Conservation (phyloP, 2,329 filamentous ascomycete genomes). For the Aspergillus sp. region DNA sequence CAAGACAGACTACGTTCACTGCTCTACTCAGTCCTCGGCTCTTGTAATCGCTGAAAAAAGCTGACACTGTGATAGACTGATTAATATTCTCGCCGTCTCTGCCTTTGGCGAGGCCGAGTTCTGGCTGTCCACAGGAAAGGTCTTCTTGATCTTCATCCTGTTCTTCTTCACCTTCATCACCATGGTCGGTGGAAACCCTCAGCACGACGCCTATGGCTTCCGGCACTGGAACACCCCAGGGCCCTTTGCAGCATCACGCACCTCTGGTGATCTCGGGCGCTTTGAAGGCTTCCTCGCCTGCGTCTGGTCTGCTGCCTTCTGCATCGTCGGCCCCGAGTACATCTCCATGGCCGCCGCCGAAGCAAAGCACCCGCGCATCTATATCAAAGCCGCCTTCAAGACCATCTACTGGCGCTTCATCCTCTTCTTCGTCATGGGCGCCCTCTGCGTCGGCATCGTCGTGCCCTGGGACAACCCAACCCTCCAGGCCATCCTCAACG, state of each 20-base stretch:
- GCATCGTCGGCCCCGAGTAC: conserved; percentile 63
- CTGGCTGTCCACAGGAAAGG: conserved; percentile 44
- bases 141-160: conserved; percentile 65
- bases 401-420: conserved; percentile 72
- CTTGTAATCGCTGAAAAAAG: neutral
- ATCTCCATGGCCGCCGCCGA: conserved; percentile 61
- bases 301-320: conserved; percentile 65
- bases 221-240: conserved; percentile 49
- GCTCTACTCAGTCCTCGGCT: conserved; percentile 24
- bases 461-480: conserved; percentile 63
- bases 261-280: conserved; percentile 59
- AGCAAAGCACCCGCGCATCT: conserved; percentile 62
- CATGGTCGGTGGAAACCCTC: conserved; percentile 75
- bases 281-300: conserved; percentile 59
- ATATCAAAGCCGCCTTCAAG: conserved; percentile 70
- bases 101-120: conserved; percentile 15
- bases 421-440: conserved; percentile 69
- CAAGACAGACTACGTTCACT: conserved; percentile 26
- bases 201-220: conserved; percentile 67
- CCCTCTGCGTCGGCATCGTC: conserved; percentile 66
- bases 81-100: conserved; percentile 9
- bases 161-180: conserved; percentile 72
- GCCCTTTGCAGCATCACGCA: conserved; percentile 50
- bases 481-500: conserved; percentile 15
- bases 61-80: neutral